Conservation (phyloP, 257 asterid genomes). For the Solanum bukasovii region DNA sequence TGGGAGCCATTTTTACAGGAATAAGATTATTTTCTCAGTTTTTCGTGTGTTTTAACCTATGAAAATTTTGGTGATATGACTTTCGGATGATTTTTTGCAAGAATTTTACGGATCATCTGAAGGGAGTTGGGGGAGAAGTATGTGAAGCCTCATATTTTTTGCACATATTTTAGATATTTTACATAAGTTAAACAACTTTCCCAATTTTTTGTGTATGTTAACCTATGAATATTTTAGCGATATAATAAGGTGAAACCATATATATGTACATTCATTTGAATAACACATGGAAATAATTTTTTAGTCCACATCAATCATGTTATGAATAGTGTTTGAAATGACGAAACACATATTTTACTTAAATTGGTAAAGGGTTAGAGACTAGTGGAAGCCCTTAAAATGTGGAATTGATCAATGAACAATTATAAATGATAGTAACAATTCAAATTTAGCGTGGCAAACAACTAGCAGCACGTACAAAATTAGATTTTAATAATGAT, state of each 20-base stretch:
- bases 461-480: not conserved
- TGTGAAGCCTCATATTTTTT: not conserved
- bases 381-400: not conserved
- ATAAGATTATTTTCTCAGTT: too few relatives aligned
- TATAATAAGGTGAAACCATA: not conserved
- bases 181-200: too few relatives aligned
- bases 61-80: not conserved
- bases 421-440: not conserved
- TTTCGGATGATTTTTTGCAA: too few relatives aligned
- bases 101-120: not conserved
- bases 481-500: not conserved
- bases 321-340: not conserved
- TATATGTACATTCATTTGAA: not conserved
- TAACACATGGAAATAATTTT: not conserved
- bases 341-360: not conserved
- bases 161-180: too few relatives aligned
- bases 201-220: too few relatives aligned
- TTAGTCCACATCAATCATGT: not conserved
- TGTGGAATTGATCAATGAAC: not conserved
- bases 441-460: not conserved
- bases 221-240: not conserved
- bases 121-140: not conserved
- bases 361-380: not conserved
- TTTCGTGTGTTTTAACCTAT: too few relatives aligned
- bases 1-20: not conserved